Percentiles rank a stretch among this genome's conserved stretches.
phyloP scores from a whole-genome alignment of 2,329 filamentous ascomycete genomes.

The Penicillium verrucosum region DNA sequence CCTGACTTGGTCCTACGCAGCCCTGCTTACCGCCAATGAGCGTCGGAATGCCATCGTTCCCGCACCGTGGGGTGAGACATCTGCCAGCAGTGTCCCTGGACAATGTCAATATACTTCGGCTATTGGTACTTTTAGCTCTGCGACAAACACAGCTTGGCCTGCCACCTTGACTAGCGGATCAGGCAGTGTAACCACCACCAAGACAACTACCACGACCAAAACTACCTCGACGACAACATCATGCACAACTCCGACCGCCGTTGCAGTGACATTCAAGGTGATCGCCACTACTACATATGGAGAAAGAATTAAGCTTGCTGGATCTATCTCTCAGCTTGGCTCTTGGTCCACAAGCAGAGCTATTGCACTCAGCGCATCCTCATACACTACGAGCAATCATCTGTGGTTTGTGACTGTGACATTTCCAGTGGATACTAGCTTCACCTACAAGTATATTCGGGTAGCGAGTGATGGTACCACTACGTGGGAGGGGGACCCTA shows the following conservation, averaged over 20 bases:
- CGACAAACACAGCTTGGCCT: conserved; percentile 35
- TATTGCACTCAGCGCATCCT: conserved; percentile 54
- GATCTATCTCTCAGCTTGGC: conserved; percentile 59
- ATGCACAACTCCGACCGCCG: conserved; percentile 23
- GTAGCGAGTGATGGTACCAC: conserved; percentile 5
- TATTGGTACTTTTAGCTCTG: conserved; percentile 33
- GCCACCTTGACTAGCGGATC: conserved; percentile 22
- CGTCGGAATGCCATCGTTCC: conserved; percentile 35
- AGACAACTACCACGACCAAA: conserved; percentile 15
- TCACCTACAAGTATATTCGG: conserved; percentile 34
- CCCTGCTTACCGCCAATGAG: conserved; percentile 38
- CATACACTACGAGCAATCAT: conserved; percentile 59
- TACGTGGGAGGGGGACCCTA: conserved; percentile 25
- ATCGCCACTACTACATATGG: conserved; percentile 57
- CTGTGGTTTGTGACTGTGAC: conserved; percentile 60
- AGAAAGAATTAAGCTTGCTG: conserved; percentile 64
- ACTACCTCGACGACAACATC: conserved; percentile 29
- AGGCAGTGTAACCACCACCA: conserved; percentile 11
- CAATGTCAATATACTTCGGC: conserved; percentile 32
- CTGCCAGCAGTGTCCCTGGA: conserved; percentile 31
- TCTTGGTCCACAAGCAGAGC: conserved; percentile 58
- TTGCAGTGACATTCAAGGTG: conserved; percentile 63
- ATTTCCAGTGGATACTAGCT: conserved; percentile 53
- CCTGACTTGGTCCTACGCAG: conserved; percentile 47
- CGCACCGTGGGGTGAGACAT: conserved; percentile 33